phyloP scores from a whole-genome alignment of 1,284 basidiomycete species.

The Sanghuangporus weigelae region DNA sequence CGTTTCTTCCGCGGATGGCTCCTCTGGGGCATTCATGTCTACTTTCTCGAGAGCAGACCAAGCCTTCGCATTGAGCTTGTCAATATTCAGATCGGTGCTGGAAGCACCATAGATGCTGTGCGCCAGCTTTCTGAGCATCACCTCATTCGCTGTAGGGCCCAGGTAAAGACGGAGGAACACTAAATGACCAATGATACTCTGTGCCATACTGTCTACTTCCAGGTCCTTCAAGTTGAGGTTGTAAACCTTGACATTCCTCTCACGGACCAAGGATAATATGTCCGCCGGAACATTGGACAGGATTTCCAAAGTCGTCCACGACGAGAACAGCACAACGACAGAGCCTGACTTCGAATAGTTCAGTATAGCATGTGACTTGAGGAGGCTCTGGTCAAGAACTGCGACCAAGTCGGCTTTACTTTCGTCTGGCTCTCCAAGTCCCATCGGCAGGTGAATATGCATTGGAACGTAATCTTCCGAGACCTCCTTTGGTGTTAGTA shows the following conservation, averaged over 20 bases:
- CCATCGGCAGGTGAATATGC: constrained; percentile 21
- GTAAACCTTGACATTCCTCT: constrained; percentile 52
- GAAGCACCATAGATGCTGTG: constrained; percentile 35
- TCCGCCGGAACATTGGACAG: constrained; percentile 45
- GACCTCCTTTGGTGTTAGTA: constrained; percentile 46
- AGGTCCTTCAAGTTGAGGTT: constrained; percentile 48
- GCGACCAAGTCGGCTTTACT: constrained; percentile 52
- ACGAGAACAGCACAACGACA: constrained; percentile 53
- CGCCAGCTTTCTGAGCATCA: constrained; percentile 47
- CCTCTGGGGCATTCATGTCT: constrained; percentile 29
- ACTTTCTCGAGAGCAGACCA: constrained; percentile 58
- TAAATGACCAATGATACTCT: constrained; percentile 49
- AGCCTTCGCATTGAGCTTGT: constrained; percentile 42
- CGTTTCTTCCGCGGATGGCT: constrained; percentile 2
- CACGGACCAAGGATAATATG: constrained; percentile 35
- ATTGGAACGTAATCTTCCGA: constrained; percentile 24
- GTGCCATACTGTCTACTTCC: constrained; percentile 30
- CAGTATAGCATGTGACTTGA: constrained; percentile 63
- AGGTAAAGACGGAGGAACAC: constrained; percentile 72
- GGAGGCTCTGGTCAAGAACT: constrained; percentile 60
- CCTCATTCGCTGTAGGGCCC: constrained; percentile 51
- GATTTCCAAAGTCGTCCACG: constrained; percentile 61
- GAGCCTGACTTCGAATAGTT: constrained; percentile 53
- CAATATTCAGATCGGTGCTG: constrained; percentile 40
- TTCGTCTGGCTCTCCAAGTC: constrained; percentile 7